Evolutionary conservation across 2,329 filamentous ascomycete species (phyloP).

Genomic region (Corinectria fuckeliana): DNA sequence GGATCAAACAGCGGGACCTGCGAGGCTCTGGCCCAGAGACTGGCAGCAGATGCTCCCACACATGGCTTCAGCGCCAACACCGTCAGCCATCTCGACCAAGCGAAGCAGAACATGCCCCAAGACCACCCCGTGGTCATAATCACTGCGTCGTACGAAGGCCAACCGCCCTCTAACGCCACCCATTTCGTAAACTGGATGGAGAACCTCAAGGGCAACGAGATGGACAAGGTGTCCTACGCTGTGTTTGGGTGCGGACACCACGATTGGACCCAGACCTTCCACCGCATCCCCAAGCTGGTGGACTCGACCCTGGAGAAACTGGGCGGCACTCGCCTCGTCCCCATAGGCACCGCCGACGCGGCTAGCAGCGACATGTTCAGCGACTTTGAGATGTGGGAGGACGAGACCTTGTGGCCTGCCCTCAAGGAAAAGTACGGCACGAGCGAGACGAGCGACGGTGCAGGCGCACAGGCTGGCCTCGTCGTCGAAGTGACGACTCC

Average conservation of each 20-base stretch:
- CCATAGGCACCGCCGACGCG: slow-evolving; percentile 65
- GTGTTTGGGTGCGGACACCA: slow-evolving; percentile 72
- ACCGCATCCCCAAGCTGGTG: slow-evolving; percentile 69
- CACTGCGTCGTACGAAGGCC: slow-evolving; percentile 75
- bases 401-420: slow-evolving; percentile 58
- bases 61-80: slow-evolving; percentile 65
- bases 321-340: slow-evolving; percentile 44
- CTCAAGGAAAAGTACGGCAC: slow-evolving; percentile 52
- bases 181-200: slow-evolving; percentile 73
- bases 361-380: slow-evolving; percentile 70
- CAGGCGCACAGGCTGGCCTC: slow-evolving; percentile 21
- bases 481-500: slow-evolving; percentile 32
- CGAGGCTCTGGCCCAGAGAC: slow-evolving; percentile 68
- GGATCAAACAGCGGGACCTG: slow-evolving; percentile 80
- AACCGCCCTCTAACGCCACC: slow-evolving; percentile 74
- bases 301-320: slow-evolving; percentile 56
- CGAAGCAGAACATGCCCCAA: slow-evolving; percentile 64
- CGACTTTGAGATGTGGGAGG: slow-evolving; percentile 72
- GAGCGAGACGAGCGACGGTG: not conserved
- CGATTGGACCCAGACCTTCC: slow-evolving; percentile 69
- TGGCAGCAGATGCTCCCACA: slow-evolving; percentile 63
- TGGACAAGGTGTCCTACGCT: slow-evolving; percentile 67
- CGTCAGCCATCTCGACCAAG: slow-evolving; percentile 66
- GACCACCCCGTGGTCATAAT: slow-evolving; percentile 70
- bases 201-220: slow-evolving; percentile 48